phyloP scores from a whole-genome alignment of 139 green algal genomes.

The Closterium sp. region DNA sequence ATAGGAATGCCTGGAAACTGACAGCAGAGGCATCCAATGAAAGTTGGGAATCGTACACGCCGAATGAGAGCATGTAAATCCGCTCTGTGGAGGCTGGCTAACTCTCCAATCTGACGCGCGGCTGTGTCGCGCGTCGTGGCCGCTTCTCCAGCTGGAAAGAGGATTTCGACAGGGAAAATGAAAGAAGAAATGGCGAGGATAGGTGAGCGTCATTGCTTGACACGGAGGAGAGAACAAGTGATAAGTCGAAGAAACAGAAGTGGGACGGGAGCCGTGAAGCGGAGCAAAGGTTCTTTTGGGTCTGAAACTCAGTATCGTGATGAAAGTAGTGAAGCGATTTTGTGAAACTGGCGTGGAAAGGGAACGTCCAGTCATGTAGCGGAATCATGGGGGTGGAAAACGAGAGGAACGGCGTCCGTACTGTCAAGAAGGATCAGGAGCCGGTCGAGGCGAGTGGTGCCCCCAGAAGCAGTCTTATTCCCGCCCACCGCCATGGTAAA shows the following conservation, averaged over 20 bases:
- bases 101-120: slow-evolving; percentile 74
- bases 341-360: background rate
- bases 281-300: background rate
- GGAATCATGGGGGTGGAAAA: background rate
- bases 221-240: background rate
- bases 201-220: background rate
- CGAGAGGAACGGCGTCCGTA: background rate
- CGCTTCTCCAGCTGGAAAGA: slow-evolving; percentile 66
- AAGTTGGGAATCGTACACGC: slow-evolving; percentile 55
- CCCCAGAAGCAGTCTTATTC: background rate
- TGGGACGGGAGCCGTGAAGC: background rate
- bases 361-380: background rate
- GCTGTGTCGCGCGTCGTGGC: slow-evolving; percentile 71
- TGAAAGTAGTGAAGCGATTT: background rate
- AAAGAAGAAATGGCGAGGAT: background rate
- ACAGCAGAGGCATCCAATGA: background rate
- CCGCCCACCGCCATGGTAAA: background rate
- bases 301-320: background rate
- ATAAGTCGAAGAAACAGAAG: background rate
- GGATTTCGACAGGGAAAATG: background rate
- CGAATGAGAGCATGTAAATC: slow-evolving; percentile 73
- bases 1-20: background rate
- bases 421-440: slow-evolving; percentile 44
- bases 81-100: slow-evolving; percentile 67
- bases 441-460: slow-evolving; percentile 40